phyloP scores from a whole-genome alignment of 2,329 filamentous ascomycete species.

The Aspergillus sp. region DNA sequence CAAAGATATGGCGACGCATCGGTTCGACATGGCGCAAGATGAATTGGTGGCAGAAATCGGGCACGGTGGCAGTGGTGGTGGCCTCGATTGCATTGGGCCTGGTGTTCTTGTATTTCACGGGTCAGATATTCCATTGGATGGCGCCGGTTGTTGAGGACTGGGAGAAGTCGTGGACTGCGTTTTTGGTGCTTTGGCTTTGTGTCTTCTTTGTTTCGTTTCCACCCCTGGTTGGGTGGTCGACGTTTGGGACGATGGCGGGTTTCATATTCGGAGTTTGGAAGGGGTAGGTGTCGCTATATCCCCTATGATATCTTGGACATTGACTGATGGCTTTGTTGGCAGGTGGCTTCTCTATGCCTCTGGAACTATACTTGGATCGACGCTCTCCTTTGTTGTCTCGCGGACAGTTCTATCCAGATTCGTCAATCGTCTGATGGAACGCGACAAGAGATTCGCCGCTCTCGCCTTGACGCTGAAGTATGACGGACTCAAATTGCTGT shows the following conservation, averaged over 20 bases:
- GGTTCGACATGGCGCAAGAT: conserved; percentile 32
- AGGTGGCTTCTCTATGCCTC: conserved; percentile 79
- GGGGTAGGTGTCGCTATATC: conserved; percentile 49
- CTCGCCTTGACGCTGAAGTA: conserved; percentile 80
- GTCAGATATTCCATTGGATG: conserved; percentile 70
- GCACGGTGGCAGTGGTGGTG: conserved; percentile 48
- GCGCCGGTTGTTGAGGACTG: conserved; percentile 67
- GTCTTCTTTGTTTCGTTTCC: conserved; percentile 76
- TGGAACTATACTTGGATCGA: conserved; percentile 71
- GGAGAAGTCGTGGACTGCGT: conserved; percentile 66
- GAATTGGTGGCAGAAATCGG: conserved; percentile 53
- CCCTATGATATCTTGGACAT: background rate
- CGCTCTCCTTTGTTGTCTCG: conserved; percentile 71
- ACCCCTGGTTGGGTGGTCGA: conserved; percentile 80
- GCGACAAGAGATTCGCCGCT: conserved; percentile 81
- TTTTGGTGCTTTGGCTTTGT: conserved; percentile 66
- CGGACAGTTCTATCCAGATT: conserved; percentile 71
- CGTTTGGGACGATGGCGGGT: conserved; percentile 61
- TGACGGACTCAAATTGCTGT: conserved; percentile 80
- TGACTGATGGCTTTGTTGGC: conserved; percentile 23
- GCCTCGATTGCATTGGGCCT: conserved; percentile 52
- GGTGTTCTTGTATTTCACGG: conserved; percentile 69
- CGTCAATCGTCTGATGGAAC: conserved; percentile 71
- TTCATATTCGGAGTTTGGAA: conserved; percentile 67
- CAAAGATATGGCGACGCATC: conserved; percentile 27